These are phyloP conservation scores for Lipomyces oligophaga DNA, from an alignment of 805 yeast species.

Conservation along the genomic window DNA sequence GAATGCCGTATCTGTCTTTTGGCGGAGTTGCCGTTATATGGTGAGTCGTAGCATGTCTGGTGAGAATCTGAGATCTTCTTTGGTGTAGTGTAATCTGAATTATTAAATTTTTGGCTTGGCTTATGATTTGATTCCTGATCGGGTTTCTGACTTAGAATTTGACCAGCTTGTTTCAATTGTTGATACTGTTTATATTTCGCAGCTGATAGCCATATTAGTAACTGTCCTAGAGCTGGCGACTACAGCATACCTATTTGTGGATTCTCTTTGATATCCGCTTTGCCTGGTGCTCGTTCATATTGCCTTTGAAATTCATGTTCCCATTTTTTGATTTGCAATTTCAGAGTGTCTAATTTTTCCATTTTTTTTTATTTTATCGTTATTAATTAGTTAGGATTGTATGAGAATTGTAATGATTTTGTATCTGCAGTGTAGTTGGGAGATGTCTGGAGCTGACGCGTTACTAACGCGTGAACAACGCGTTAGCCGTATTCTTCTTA, in stretches of 20 bases:
- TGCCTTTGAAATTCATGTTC: constrained; percentile 45
- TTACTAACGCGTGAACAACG: too few relatives aligned
- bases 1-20: not conserved
- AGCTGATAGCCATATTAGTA: constrained; percentile 3
- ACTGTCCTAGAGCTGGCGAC: not conserved
- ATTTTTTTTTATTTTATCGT: too few relatives aligned
- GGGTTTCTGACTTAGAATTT: not conserved
- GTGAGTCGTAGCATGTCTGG: constrained; percentile 9
- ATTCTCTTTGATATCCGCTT: constrained; percentile 46
- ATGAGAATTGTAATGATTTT: too few relatives aligned
- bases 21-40: constrained; percentile 11
- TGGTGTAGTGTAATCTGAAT: not conserved
- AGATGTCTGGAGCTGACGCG: too few relatives aligned
- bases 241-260: constrained; percentile 36
- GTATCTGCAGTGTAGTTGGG: too few relatives aligned
- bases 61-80: not conserved
- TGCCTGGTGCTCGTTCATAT: constrained; percentile 46
- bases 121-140: not conserved
- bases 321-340: constrained; percentile 52
- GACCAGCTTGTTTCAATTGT: not conserved
- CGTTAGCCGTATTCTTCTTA: too few relatives aligned
- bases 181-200: constrained; percentile 23
- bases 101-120: not conserved
- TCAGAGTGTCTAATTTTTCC: constrained; percentile 38
- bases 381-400: too few relatives aligned